These are phyloP conservation scores for Pyropia haitanensis DNA, from an alignment of 23 red algal genomes.

Conservation along the genomic window DNA sequence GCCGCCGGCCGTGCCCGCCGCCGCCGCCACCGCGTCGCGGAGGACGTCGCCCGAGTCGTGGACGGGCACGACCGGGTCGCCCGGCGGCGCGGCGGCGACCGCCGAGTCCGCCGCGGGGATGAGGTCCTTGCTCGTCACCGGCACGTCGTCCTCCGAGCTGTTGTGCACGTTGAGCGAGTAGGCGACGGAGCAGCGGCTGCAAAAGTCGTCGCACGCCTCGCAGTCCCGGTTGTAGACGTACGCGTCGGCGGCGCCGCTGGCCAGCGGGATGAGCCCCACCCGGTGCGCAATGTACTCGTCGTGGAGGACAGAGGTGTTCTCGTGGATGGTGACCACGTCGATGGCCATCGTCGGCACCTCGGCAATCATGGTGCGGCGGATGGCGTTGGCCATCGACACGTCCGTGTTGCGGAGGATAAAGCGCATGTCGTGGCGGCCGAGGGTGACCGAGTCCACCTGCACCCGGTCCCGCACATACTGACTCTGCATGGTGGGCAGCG, in stretches of 20 bases:
- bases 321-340: constrained; percentile 72
- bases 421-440: constrained; percentile 8
- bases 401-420: constrained; percentile 49
- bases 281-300: constrained; percentile 94
- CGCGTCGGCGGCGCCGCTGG: constrained; percentile 28
- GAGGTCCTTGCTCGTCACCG: neutral
- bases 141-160: neutral
- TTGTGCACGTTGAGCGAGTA: constrained; percentile 31
- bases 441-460: too few species aligned
- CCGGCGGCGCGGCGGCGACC: neutral
- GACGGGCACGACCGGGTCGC: constrained; percentile 39
- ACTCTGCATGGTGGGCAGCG: too few species aligned
- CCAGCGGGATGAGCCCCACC: constrained; percentile 77
- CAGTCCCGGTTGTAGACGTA: constrained; percentile 57
- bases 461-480: too few species aligned
- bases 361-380: constrained; percentile 81
- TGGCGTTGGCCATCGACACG: constrained; percentile 85
- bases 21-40: neutral
- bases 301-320: constrained; percentile 73
- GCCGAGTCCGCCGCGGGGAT: neutral
- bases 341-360: constrained; percentile 99
- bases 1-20: neutral
- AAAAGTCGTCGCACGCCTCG: constrained; percentile 70
- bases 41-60: constrained; percentile 48
- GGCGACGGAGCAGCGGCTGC: constrained; percentile 55